Percentiles rank a stretch among this genome's conserved stretches.
These are phyloP conservation scores for Mucor plumbeus DNA, from an alignment of 371 early-diverging fungal genomes.

Conservation along the genomic window DNA sequence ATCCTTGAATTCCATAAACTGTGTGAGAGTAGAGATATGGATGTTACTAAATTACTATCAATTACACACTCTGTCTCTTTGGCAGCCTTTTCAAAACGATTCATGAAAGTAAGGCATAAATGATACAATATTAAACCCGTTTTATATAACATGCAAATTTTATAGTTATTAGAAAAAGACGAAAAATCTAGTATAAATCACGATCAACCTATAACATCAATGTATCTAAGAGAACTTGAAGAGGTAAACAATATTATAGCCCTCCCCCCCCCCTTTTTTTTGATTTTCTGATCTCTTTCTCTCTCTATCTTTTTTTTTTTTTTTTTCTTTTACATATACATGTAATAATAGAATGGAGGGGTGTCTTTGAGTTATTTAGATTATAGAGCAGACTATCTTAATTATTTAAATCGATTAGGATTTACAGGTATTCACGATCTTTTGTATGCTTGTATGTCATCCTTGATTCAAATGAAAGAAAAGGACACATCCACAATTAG, in stretches of 20 bases:
- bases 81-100: constrained; percentile 52
- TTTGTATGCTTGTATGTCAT: constrained; percentile 52
- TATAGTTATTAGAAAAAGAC: constrained; percentile 21
- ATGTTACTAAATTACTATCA: constrained; percentile 42
- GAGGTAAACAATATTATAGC: constrained; percentile 29
- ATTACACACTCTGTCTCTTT: constrained; percentile 54
- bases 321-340: too few relatives aligned
- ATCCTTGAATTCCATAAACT: constrained; percentile 32
- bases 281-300: background rate
- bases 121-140: background rate
- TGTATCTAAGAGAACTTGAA: constrained; percentile 12
- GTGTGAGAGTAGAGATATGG: constrained; percentile 40
- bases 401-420: constrained; percentile 47
- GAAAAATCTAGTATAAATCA: constrained; percentile 11
- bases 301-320: background rate
- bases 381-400: constrained; percentile 56
- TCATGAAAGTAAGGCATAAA: constrained; percentile 33
- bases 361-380: constrained; percentile 46
- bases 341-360: constrained; percentile 30
- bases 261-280: background rate
- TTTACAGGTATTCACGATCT: constrained; percentile 54
- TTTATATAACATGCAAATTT: background rate
- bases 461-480: constrained; percentile 31
- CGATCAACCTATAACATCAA: constrained; percentile 32
- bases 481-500: background rate